Evolutionary conservation across 1,284 basidiomycete species (phyloP).

Genomic region (Moesziomyces aphidis): DNA sequence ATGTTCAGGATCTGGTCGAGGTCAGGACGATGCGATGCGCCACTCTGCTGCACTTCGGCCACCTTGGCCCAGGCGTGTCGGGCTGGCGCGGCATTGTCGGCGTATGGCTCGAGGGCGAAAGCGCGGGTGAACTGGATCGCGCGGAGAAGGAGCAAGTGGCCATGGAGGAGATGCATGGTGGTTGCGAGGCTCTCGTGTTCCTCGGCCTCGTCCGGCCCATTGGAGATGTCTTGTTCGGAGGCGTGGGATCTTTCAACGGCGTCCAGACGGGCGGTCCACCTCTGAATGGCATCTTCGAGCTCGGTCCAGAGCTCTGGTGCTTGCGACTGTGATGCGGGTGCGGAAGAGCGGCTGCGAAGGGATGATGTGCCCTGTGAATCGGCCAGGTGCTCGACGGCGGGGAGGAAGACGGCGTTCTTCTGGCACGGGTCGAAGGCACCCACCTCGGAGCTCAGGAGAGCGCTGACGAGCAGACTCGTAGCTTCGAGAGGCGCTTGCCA

Average conservation of each 20-base stretch:
- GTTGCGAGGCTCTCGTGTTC: constrained; percentile 8
- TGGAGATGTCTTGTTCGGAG: neutral
- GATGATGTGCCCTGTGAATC: constrained; percentile 17
- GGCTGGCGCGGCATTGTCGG: constrained; percentile 17
- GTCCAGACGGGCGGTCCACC: constrained; percentile 14
- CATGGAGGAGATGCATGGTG: constrained; percentile 5
- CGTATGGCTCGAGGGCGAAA: constrained; percentile 21
- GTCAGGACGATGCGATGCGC: constrained; percentile 1
- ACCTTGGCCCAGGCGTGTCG: constrained; percentile 12
- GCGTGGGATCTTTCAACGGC: neutral
- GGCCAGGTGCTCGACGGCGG: constrained; percentile 14
- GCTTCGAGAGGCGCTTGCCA: constrained; percentile 24
- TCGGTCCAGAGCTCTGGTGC: constrained; percentile 26
- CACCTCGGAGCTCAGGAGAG: constrained; percentile 12
- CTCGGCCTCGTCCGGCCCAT: constrained; percentile 28
- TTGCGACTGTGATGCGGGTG: neutral
- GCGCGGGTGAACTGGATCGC: constrained; percentile 21
- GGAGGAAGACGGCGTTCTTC: constrained; percentile 21
- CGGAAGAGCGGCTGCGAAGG: neutral
- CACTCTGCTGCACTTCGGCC: neutral
- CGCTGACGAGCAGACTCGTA: constrained; percentile 2
- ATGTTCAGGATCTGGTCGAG: constrained; percentile 2
- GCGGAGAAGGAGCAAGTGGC: constrained; percentile 6
- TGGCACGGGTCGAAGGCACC: constrained; percentile 23
- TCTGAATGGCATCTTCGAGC: constrained; percentile 14